Base-by-base conservation (phyloP, 2,329 filamentous ascomycete species). In the Penicillium corylophilum region DNA sequence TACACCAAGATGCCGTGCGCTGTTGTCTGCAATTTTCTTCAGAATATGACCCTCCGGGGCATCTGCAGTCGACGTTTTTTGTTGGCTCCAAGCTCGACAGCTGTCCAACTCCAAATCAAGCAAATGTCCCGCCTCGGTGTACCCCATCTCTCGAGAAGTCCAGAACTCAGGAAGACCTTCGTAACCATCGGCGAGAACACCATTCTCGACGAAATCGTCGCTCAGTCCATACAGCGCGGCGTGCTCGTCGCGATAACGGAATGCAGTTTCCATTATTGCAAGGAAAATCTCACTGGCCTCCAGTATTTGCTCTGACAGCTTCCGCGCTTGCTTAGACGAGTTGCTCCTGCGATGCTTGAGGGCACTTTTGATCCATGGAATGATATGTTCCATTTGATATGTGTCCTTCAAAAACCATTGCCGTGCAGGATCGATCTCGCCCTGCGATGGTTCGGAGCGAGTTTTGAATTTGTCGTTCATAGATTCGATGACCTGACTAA, bases 331-430 rank as follows among this genome's bases (percentile, higher is more conserved):
- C 33, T 85, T 77, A 56, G 84, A 74, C 5, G 80, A 73, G 9
- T 82, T 84, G 50, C 83, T 82, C 63, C 86, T 87, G 51, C 87
- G 77, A 50, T 87, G 82, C 67, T 89, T 89, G 68, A 93, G 86
- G 13, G 85, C 84, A 67, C 88, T 86, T 62, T 84, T 88, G 8
- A 88, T 85, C 87, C 89, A 94, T 1, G 88, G 87, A 43, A 95
- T 79, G 39, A 94, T 84, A 50, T 88, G 78, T 48, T 91, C 84
- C 59, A 95, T 79, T 24, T 82, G 81, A 70, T 83, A 82, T 28
- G 91, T 79, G 64, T 92, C 88, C 60, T 88, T 81, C 55, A 91
- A 79, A 64, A 96, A 95, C 84, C 89, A 96, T 61, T 90, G 85
- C n/a, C 91, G 83, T 15, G 96, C 84, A 7, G 82, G 78, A 64